A percentile compares a stretch with the other conserved stretches of the same genome.
phyloP scores from a whole-genome alignment of 2,329 filamentous ascomycete species.

The Diaporthe citrichinensis region DNA sequence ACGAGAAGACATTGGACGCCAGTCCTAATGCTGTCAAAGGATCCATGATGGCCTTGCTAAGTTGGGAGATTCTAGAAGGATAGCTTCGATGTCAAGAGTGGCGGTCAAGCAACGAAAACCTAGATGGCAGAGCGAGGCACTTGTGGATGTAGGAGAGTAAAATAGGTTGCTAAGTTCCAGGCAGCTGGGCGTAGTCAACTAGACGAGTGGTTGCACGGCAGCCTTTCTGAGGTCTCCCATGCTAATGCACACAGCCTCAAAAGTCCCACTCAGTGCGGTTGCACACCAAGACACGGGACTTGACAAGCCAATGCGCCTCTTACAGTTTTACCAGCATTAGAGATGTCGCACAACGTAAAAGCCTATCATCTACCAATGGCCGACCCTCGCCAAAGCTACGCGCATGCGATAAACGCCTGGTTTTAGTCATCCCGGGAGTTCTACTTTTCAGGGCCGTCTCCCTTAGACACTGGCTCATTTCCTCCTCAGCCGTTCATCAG shows the following conservation, averaged over 20 bases:
- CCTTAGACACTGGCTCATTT: too few species aligned
- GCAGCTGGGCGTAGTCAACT: neutral
- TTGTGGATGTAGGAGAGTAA: neutral
- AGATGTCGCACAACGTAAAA: neutral
- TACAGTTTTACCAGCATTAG: neutral
- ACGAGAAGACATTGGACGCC: neutral
- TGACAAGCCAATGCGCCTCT: neutral
- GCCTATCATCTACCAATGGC: neutral
- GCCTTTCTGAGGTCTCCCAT: neutral
- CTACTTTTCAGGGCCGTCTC: too few species aligned
- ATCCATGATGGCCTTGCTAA: neutral
- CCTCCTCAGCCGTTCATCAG: too few species aligned
- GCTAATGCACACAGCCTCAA: neutral
- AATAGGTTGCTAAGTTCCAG: neutral
- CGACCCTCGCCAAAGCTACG: too few species aligned
- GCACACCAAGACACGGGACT: too few species aligned
- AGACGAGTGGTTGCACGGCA: neutral
- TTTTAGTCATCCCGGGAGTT: too few species aligned
- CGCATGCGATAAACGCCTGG: too few species aligned
- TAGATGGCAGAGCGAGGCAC: neutral
- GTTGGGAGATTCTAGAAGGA: neutral
- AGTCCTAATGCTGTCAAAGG: neutral
- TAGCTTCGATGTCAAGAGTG: neutral
- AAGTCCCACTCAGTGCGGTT: too few species aligned
- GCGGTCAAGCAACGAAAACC: fast-evolving